A percentile compares a stretch with the other conserved stretches of the same genome.
phyloP scores from a whole-genome alignment of 2,329 filamentous ascomycete species.

The Pseudocercospora pini-densiflorae region DNA sequence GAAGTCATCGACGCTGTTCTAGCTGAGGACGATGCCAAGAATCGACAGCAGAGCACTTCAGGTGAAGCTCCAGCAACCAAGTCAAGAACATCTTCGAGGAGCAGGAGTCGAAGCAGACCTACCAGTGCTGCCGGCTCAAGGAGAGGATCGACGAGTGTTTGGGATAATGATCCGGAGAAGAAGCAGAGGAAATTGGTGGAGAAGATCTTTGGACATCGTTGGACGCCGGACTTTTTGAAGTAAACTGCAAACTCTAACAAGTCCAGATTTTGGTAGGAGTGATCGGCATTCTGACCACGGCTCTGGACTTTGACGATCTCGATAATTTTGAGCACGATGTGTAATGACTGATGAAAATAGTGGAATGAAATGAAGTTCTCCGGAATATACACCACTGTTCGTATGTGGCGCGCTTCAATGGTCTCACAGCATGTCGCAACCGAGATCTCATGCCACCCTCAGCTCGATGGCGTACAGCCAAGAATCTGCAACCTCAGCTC shows the following conservation, averaged over 20 bases:
- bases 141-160: slow-evolving; percentile 15
- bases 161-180: slow-evolving; percentile 26
- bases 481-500: no score
- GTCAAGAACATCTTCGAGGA: slow-evolving; percentile 7
- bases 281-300: no score
- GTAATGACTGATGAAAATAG: no score
- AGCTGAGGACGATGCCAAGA: slow-evolving; percentile 6
- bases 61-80: neutral
- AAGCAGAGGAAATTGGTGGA: slow-evolving; percentile 21
- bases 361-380: no score
- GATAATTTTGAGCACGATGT: no score
- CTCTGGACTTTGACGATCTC: no score
- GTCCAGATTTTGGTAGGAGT: no score
- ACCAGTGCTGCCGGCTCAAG: neutral
- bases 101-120: slow-evolving; percentile 11
- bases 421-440: no score
- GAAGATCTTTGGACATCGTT: slow-evolving; percentile 25
- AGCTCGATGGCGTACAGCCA: no score
- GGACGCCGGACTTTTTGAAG: slow-evolving; percentile 24
- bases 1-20: slow-evolving; percentile 14
- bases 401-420: no score
- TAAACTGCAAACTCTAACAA: neutral
- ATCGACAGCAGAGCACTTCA: neutral
- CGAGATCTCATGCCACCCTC: no score
- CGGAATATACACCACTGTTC: no score